A percentile compares a stretch with the other conserved stretches of the same genome.
Conservation (phyloP, 176 grass and related monocot species). For the Ampelocalamus luodianensis region DNA sequence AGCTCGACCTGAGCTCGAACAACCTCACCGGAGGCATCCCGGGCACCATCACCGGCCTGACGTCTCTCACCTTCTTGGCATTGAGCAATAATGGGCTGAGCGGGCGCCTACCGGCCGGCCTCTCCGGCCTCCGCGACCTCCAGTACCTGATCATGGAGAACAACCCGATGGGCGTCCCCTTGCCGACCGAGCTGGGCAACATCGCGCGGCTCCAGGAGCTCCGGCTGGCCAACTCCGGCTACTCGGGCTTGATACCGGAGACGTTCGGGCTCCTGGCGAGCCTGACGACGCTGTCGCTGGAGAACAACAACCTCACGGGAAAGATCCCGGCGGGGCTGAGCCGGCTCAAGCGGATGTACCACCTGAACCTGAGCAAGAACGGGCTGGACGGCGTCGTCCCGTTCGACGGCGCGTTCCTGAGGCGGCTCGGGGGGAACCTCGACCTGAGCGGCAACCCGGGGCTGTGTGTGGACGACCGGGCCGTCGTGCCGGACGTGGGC, state of each 20-base stretch:
- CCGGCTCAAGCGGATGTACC: conserved; percentile 84
- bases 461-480: conserved; percentile 68
- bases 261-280: conserved; percentile 65
- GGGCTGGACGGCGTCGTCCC: conserved; percentile 79
- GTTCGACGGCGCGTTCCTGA: conserved; percentile 72
- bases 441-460: conserved; percentile 86
- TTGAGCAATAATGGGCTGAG: conserved; percentile 73
- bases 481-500: conserved; percentile 49
- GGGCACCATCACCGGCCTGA: conserved; percentile 37
- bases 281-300: conserved; percentile 83
- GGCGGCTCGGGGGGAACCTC: conserved; percentile 77
- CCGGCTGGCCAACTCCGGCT: conserved; percentile 82
- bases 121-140: conserved; percentile 65
- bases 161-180: conserved; percentile 67
- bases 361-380: conserved; percentile 96
- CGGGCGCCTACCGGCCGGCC: conserved; percentile 61
- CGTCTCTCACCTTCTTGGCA: conserved; percentile 66
- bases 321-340: conserved; percentile 68
- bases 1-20: conserved; percentile 94
- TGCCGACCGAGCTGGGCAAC: conserved; percentile 66
- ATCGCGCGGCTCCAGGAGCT: conserved; percentile 85
- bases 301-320: conserved; percentile 86
- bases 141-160: conserved; percentile 97
- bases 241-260: conserved; percentile 73
- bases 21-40: conserved; percentile 68